Evolutionary conservation across 2,329 filamentous ascomycete species (phyloP), one percentile per base, ranked within the genome.

Genomic region (Diaporthe longicolla): DNA sequence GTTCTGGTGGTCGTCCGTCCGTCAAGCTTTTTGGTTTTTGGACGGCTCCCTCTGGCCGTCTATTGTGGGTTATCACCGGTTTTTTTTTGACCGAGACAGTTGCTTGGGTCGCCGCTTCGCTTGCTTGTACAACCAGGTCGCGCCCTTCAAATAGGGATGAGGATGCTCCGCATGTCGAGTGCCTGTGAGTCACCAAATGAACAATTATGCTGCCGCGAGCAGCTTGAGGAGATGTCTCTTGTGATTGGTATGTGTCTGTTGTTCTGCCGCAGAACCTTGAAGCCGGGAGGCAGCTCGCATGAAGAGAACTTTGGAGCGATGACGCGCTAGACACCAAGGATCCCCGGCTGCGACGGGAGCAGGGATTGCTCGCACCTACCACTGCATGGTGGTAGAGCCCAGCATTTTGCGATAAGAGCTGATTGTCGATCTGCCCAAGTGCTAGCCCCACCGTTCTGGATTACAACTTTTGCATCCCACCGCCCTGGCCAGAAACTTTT

Each of bases 261-360:
- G 65, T 45, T 65, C 35, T 43, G 43, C 61, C 58, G 58, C 45
- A 73, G 72, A 73, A 70, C 65, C 71, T 70, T 61, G 52, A 58
- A 48, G 55, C 37, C 48, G 48, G 59, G 35, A 63, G 58, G 68
- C 54, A 69, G 54, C 59, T 68, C 63, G 66, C 71, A 71, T 68
- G 74, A 75, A 71, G 70, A 63, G 70, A 71, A 71, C 61, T 72
- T 74, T 26, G 48, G 69, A 66, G 69, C 72, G 71, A 72, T 74
- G 72, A 75, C 74, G 74, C 74, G 74, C 69, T 68, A 75, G 66
- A 29, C 32, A 55, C 26, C 61, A 71, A 50, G 68, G 71, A 61
- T 70, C 68, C 48, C 54, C 71, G 48, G 54, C 68, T 54, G 35
- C 57, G 54, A n/a, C 45, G 57, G 66, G 55, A 57, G 57, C 70